Conservation (phyloP, 208 protist genomes). For the Acanthamoeba sp. region DNA sequence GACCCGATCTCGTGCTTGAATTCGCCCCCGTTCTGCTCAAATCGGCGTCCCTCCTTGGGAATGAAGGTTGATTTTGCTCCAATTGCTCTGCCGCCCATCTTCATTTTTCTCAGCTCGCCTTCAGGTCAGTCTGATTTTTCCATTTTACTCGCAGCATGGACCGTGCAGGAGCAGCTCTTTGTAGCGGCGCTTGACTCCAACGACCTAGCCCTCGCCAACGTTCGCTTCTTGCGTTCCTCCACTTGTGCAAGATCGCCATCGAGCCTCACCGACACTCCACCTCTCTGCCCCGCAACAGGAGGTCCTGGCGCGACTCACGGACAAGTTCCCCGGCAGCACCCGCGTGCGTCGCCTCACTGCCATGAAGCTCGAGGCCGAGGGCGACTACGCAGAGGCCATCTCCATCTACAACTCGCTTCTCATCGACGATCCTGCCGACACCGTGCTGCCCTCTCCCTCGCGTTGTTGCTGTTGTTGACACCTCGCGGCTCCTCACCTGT, state of each 20-base stretch:
- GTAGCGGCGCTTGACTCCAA: constrained; percentile 21
- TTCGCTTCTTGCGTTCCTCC: neutral
- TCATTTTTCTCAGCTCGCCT: neutral
- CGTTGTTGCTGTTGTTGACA: no score
- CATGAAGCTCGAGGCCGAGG: constrained; percentile 65
- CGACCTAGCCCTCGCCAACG: neutral
- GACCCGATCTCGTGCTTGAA: constrained; percentile 63
- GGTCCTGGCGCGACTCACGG: neutral
- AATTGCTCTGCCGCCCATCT: neutral
- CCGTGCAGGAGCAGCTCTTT: constrained; percentile 60
- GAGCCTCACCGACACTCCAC: no score
- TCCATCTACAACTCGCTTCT: constrained; percentile 57
- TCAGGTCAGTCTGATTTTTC: neutral
- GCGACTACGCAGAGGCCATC: neutral
- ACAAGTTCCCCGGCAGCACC: constrained; percentile 42
- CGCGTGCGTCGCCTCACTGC: constrained; percentile 45
- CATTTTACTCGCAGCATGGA: constrained; percentile 13
- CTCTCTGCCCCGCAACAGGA: no score
- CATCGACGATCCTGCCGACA: constrained; percentile 46
- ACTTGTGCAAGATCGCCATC: neutral
- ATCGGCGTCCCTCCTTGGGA: neutral
- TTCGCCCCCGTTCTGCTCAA: constrained; percentile 51
- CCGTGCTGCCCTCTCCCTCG: neutral
- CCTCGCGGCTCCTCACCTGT: no score
- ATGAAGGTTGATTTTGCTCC: constrained; percentile 32